Percentiles rank a stretch among this genome's conserved stretches.
Conservation (phyloP, 192 early-diverging fungal genomes). For the Backusella tarrabulga region DNA sequence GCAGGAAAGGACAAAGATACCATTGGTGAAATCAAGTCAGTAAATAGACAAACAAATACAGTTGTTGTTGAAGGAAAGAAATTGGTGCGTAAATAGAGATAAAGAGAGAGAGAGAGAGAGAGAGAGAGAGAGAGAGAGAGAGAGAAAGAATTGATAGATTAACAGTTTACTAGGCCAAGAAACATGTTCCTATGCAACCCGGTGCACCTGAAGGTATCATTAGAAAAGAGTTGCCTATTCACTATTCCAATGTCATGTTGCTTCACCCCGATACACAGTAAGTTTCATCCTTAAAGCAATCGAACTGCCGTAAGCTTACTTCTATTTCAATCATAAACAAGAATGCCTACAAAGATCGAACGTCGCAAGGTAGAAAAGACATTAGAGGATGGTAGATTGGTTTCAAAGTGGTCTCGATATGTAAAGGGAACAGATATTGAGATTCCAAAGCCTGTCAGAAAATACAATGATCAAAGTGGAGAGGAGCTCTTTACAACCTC, state of each 20-base stretch:
- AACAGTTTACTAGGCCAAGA: conserved; percentile 30
- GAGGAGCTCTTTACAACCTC: conserved; percentile 32
- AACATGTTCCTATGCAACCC: conserved; percentile 39
- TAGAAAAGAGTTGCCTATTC: conserved; percentile 40
- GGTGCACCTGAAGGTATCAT: conserved; percentile 38
- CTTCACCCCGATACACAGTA: conserved; percentile 46
- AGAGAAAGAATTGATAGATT: not conserved
- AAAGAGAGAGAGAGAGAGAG: not conserved
- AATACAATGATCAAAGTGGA: conserved; percentile 34
- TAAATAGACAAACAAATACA: conserved; percentile 30
- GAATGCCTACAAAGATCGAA: conserved; percentile 29
- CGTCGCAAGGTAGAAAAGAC: conserved; percentile 29
- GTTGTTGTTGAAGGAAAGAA: conserved; percentile 41
- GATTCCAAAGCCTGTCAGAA: conserved; percentile 33
- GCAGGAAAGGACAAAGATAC: conserved; percentile 42
- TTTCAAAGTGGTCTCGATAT: conserved; percentile 36
- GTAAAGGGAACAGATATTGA: conserved; percentile 38
- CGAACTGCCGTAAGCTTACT: not conserved
- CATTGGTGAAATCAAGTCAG: conserved; percentile 40
- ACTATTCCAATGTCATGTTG: conserved; percentile 47
- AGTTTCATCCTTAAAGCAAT: not conserved
- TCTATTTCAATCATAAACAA: conserved; percentile 1
- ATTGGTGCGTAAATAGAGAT: conserved; percentile 7
- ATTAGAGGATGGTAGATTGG: conserved; percentile 21
- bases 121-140: not conserved